Percentiles rank a stretch among this genome's conserved stretches.
Conservation (phyloP, 2,329 filamentous ascomycete genomes). For the Plenodomus biglobosus region DNA sequence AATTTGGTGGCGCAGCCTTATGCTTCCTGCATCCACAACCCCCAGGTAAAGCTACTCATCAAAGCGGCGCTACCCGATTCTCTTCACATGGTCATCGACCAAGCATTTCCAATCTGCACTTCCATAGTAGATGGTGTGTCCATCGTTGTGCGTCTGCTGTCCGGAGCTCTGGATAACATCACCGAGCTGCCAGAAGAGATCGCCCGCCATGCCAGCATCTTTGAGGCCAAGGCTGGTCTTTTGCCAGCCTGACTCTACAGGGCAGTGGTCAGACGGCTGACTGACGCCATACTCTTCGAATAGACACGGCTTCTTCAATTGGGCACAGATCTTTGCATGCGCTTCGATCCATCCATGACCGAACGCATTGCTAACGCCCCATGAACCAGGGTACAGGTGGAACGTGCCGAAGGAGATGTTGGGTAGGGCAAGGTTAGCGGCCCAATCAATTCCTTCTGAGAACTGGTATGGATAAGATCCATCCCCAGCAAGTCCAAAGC, state of each 20-base stretch:
- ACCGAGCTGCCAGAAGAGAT: constrained; percentile 41
- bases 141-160: constrained; percentile 32
- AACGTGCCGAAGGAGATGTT: constrained; percentile 60
- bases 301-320: constrained; percentile 45
- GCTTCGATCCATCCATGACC: constrained; percentile 52
- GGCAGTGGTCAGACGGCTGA: constrained; percentile 24
- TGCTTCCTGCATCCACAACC: not conserved
- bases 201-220: constrained; percentile 33
- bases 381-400: constrained; percentile 55
- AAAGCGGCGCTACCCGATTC: constrained; percentile 20
- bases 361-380: constrained; percentile 38
- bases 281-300: constrained; percentile 46
- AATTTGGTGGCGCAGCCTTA: not conserved
- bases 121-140: constrained; percentile 36
- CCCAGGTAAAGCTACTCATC: no score
- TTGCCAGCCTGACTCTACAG: constrained; percentile 36
- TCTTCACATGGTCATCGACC: constrained; percentile 30
- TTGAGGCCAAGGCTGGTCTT: constrained; percentile 25
- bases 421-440: constrained; percentile 53
- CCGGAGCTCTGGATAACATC: constrained; percentile 26
- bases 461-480: constrained; percentile 56
- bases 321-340: constrained; percentile 46
- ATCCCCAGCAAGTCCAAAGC: constrained; percentile 53
- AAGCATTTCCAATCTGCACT: constrained; percentile 36
- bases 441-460: constrained; percentile 56